Evolutionary conservation across 2,329 filamentous ascomycete species (phyloP).

Genomic region (Rutstroemia sydowiana): DNA sequence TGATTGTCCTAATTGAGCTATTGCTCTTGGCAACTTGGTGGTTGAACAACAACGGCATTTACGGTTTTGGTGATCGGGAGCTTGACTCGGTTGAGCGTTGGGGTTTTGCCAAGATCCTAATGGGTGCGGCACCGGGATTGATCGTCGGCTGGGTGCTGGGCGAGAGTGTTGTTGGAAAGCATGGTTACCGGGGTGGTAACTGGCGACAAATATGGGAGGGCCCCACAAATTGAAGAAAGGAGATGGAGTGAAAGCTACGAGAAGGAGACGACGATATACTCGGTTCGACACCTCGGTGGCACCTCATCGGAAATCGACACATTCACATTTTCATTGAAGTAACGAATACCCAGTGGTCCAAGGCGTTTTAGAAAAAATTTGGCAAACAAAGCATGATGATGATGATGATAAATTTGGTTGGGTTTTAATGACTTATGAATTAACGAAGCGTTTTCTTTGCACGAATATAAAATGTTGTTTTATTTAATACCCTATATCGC

Average conservation of each 20-base stretch:
- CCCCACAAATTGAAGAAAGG: neutral
- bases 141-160: constrained; percentile 4
- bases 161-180: neutral
- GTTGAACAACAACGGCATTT: constrained; percentile 1
- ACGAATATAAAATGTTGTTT: too few relatives aligned
- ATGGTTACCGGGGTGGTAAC: neutral
- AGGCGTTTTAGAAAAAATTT: neutral
- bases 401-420: too few relatives aligned
- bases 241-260: too few relatives aligned
- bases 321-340: neutral
- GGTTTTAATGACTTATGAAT: too few relatives aligned
- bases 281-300: neutral
- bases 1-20: constrained; percentile 7
- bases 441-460: too few relatives aligned
- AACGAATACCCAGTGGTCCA: constrained; percentile 4
- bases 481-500: too few relatives aligned
- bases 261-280: neutral
- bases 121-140: neutral
- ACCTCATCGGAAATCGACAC: neutral
- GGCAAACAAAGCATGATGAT: too few relatives aligned
- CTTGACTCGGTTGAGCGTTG: neutral
- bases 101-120: neutral
- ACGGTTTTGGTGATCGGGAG: neutral
- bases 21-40: constrained; percentile 4
- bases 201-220: neutral